These are phyloP conservation scores for Neonothopanus nambi DNA, from an alignment of 1,284 basidiomycete species.

Conservation along the genomic window DNA sequence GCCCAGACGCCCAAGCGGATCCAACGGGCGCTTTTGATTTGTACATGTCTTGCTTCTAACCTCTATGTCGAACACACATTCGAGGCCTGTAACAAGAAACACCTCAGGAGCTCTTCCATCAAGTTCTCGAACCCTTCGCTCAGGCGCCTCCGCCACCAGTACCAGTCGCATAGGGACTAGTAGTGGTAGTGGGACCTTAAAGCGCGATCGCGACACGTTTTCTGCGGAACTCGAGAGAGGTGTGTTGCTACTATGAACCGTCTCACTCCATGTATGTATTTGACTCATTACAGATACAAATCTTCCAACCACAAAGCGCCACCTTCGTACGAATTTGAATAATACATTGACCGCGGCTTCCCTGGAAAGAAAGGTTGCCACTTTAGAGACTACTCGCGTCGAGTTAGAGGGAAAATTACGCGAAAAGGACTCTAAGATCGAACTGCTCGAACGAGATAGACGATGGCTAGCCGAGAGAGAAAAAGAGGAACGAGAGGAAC, in stretches of 20 bases:
- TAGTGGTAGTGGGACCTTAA: not conserved
- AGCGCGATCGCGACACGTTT: slow-evolving; percentile 54
- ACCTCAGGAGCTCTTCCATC: too few relatives aligned
- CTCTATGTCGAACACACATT: too few relatives aligned
- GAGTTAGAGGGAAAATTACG: slow-evolving; percentile 65
- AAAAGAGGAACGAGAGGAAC: slow-evolving; percentile 41
- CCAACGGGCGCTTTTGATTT: too few relatives aligned
- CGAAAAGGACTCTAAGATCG: slow-evolving; percentile 56
- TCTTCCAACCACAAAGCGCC: slow-evolving; percentile 58
- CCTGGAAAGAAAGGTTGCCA: slow-evolving; percentile 61
- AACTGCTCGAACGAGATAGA: slow-evolving; percentile 64
- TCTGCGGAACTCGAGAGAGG: slow-evolving; percentile 68
- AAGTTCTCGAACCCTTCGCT: too few relatives aligned
- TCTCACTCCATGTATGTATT: too few relatives aligned
- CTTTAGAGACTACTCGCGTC: slow-evolving; percentile 54
- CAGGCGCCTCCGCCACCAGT: too few relatives aligned
- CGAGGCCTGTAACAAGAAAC: too few relatives aligned
- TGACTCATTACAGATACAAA: slow-evolving; percentile 54
- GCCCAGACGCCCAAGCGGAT: too few relatives aligned
- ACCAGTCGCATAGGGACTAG: too few relatives aligned
- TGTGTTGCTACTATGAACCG: slow-evolving; percentile 25
- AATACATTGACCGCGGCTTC: slow-evolving; percentile 57
- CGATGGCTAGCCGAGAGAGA: slow-evolving; percentile 62
- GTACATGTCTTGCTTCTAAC: too few relatives aligned
- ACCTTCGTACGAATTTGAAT: slow-evolving; percentile 58